Base-by-base conservation (phyloP, 2,329 filamentous ascomycete species). In the Nemania sp. region DNA sequence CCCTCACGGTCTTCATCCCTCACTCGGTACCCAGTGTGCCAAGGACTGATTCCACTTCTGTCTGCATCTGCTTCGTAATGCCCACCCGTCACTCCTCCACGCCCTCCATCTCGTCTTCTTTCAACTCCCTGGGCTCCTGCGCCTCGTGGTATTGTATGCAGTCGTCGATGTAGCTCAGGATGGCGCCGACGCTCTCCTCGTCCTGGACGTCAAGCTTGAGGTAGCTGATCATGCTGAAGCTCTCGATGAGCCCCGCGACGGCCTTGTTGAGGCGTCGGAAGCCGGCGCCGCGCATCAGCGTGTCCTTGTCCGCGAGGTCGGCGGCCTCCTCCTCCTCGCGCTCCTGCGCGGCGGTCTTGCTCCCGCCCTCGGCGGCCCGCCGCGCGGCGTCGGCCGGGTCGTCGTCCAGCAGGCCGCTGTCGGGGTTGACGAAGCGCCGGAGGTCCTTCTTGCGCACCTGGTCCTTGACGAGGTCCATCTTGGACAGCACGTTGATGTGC, bases 221-320 rank as follows among this genome's bases (percentile, higher is more conserved):
- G 73, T 97, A 99, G 49, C 91, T 96, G 12, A 99, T 91, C 91
- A 99, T 96, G 78, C 92, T 96, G 78, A 97, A 99, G 76, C 92
- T 95, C 75, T 98, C 95, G 67, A 99, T 97, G 66, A 99, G 80
- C 54, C 90, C 87, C 0, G 91, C 95, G 5, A 99, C 94, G 0
- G 94, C 94, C 63, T 87, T 85, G 74, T 97, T 97, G 67, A 98
- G 79, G 69, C 87, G 84, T 63, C 90, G 85, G 76, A 97, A 98
- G 17, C 90, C 90, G 1, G 86, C 83, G 2, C 94, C 93, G 53
- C 84, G 88, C 89, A 97, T 90, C 60, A 96, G 74, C 53, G 87
- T 86, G 63, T 87, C 83, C 70, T 84, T 84, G 63, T 89, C 85
- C 59, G 84, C 81, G 1, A 89, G 85, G 65, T 93, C 86, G 37